These are phyloP conservation scores for Lophium mytilinum DNA, from an alignment of 495 filamentous ascomycete species.

Conservation along the genomic window DNA sequence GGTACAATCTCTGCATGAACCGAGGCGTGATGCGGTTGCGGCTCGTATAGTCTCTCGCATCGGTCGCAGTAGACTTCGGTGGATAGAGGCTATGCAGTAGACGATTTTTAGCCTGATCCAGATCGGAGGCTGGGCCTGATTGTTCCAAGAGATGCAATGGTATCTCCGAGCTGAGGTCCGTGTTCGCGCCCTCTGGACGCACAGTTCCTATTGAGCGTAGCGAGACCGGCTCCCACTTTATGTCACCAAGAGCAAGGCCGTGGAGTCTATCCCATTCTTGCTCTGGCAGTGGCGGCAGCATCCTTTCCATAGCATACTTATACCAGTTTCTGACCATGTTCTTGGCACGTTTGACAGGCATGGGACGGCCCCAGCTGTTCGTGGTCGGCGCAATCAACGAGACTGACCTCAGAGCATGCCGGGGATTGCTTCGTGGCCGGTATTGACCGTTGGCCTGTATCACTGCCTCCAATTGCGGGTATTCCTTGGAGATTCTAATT, in stretches of 20 bases:
- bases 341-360: constrained; percentile 43
- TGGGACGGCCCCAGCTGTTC: constrained; percentile 56
- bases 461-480: constrained; percentile 16
- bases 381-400: constrained; percentile 47
- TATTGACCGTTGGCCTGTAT: constrained; percentile 12
- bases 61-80: too few relatives aligned
- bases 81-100: too few relatives aligned
- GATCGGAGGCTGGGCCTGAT: not conserved
- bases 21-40: constrained; percentile 3
- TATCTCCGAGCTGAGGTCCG: too few relatives aligned
- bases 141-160: too few relatives aligned
- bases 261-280: constrained; percentile 57
- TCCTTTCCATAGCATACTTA: constrained; percentile 41
- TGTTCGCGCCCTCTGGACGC: not conserved
- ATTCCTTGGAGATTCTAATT: constrained; percentile 19
- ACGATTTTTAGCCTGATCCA: not conserved
- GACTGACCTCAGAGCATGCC: constrained; percentile 32
- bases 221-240: constrained; percentile 36
- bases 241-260: constrained; percentile 47
- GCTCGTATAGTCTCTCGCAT: not conserved
- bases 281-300: constrained; percentile 65
- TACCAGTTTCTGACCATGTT: constrained; percentile 59
- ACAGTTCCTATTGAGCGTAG: not conserved
- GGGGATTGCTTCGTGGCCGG: not conserved
- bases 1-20: constrained; percentile 20